Evolutionary conservation across 305 asterid species (phyloP), one percentile per base, ranked within the genome.

Genomic region (Fraxinus velutina): DNA sequence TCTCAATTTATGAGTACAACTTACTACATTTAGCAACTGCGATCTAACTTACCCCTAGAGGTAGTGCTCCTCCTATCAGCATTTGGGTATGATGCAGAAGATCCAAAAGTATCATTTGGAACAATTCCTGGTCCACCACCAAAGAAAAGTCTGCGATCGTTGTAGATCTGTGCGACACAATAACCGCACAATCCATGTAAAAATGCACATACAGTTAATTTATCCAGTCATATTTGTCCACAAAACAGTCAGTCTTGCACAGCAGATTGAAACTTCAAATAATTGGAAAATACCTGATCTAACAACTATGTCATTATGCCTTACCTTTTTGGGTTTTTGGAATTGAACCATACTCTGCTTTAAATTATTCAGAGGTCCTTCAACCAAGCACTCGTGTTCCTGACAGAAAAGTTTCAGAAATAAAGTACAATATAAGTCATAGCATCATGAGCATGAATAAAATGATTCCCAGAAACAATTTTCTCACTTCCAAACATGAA

Each of bases 341-440:
- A 96, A 96, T 80, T 96, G 99, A 88, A 96, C 99, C 99, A 96
- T 96, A 84, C 99, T 96, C 90, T 96, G 99, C 91, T 94, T 96
- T 78, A 96, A 86, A 88, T 96, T 94, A 88, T 91, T 96, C 83
- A 96, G 89, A 80, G 99, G 98, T 76, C 99, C 99, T 90, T 96
- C 99, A 74, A 96, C 99, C 91, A 96, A 92, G 90, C 99, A 96
- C 82, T 96, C 99, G 24, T 96, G 92, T 88, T 96, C 99, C 99
- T 96, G 84, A 73, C 12, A 78, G 80, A 75, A 79, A 72, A 79
- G 33, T 19, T 76, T 57, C 47, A 73, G 44, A 72, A 57, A 62
- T 15, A 80, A 6, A 79, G 50, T 79, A 78, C 36, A 70, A 75
- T 15, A 47, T 34, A 70, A 50, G 44, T 39, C 17, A 85, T 30